Evolutionary conservation across 1,284 basidiomycete genomes (phyloP).

Genomic region (Pulveroboletus sp.): DNA sequence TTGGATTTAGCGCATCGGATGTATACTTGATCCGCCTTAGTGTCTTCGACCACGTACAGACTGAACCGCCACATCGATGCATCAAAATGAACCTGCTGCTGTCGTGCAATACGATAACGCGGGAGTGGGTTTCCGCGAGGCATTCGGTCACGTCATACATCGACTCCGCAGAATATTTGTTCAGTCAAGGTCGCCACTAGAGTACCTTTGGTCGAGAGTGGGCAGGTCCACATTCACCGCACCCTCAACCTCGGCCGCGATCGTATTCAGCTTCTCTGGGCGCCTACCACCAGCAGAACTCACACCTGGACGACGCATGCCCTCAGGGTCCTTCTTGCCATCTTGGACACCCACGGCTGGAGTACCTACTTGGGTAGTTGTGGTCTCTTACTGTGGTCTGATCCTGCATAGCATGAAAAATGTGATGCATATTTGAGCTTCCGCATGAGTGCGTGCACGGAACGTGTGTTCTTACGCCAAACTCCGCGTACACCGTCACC

Average conservation of each 20-base stretch:
- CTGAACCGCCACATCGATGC: not conserved
- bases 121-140: not conserved
- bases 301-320: constrained; percentile 13
- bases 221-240: not conserved
- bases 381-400: constrained; percentile 5
- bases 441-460: not conserved
- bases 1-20: too few species aligned
- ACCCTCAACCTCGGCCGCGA: constrained; percentile 7
- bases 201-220: too few species aligned
- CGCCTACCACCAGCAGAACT: constrained; percentile 2
- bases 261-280: not conserved
- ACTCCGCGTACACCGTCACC: constrained; percentile 1
- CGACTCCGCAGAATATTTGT: too few species aligned
- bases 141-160: too few species aligned
- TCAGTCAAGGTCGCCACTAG: too few species aligned
- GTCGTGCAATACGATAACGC: not conserved
- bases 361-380: not conserved
- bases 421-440: not conserved
- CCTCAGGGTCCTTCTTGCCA: constrained; percentile 15
- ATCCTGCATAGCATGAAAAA: constrained; percentile 3
- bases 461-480: constrained; percentile 16
- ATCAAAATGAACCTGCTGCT: not conserved
- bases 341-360: not conserved
- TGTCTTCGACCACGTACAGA: too few species aligned
- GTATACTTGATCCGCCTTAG: too few species aligned